These are phyloP conservation scores for Cylindrotheca fusiformis DNA, from an alignment of 108 stramenopile genomes.

Conservation along the genomic window DNA sequence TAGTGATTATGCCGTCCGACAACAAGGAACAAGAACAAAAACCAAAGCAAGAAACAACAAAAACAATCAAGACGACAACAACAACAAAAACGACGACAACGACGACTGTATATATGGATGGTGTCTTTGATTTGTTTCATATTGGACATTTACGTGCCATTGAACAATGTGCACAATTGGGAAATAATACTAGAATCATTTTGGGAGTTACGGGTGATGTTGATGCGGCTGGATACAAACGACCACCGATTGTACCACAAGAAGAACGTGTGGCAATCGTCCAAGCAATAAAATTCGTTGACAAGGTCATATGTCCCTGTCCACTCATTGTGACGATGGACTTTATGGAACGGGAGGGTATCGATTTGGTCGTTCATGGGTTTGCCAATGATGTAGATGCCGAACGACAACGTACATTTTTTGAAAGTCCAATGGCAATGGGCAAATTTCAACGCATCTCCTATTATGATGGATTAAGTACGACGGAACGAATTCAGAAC, in stretches of 20 bases:
- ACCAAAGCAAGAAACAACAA: background rate
- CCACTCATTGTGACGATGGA: constrained; percentile 62
- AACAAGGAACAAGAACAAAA: constrained; percentile 8
- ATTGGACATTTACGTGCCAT: constrained; percentile 73
- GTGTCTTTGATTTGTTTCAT: constrained; percentile 79
- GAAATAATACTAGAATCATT: constrained; percentile 45
- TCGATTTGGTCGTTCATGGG: constrained; percentile 78
- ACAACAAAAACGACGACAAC: background rate
- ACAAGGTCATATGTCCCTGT: constrained; percentile 64
- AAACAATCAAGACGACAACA: background rate
- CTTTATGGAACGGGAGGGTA: constrained; percentile 56
- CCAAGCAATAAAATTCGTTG: constrained; percentile 40
- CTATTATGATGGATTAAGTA: constrained; percentile 55
- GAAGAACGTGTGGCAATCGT: constrained; percentile 58
- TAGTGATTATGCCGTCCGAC: too few species aligned
- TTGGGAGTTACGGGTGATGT: constrained; percentile 68
- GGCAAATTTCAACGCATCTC: constrained; percentile 58
- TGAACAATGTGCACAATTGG: constrained; percentile 49
- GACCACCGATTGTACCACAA: constrained; percentile 56
- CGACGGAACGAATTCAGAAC: constrained; percentile 53
- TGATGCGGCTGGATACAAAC: constrained; percentile 70
- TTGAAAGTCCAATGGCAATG: constrained; percentile 35
- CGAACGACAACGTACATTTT: constrained; percentile 58
- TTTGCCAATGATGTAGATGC: constrained; percentile 60
- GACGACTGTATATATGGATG: constrained; percentile 67